Conservation (phyloP, 345 rosid genomes). For the Aquilaria sinensis region DNA sequence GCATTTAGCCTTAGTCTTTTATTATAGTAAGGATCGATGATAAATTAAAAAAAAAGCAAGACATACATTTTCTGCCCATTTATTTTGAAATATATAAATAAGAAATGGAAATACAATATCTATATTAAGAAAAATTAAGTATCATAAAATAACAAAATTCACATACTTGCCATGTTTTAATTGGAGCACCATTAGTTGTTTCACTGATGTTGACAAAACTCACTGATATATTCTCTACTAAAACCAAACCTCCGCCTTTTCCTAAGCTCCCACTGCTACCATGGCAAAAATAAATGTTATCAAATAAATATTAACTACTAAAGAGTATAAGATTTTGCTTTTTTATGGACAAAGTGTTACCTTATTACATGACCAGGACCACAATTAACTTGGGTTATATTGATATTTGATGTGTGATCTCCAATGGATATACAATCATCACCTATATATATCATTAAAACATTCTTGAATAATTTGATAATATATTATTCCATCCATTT, state of each 20-base stretch:
- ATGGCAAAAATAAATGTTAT: no score
- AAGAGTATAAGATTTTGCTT: background rate
- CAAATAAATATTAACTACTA: background rate
- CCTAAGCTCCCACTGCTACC: constrained; percentile 33
- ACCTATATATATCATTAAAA: constrained; percentile 10
- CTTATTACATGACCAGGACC: constrained; percentile 34
- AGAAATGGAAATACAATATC: no score
- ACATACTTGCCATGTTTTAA: constrained; percentile 35
- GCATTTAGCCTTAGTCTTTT: background rate
- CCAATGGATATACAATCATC: constrained; percentile 29
- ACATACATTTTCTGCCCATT: no score
- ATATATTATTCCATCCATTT: no score
- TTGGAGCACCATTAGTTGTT: constrained; percentile 31
- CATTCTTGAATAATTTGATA: no score
- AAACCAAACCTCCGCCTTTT: constrained; percentile 6
- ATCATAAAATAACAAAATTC: no score
- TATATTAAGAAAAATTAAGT: no score
- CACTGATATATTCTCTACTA: constrained; percentile 17
- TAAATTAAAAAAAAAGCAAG: background rate
- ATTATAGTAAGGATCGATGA: no score
- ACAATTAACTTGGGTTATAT: constrained; percentile 9
- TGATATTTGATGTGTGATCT: constrained; percentile 5
- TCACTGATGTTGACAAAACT: constrained; percentile 2
- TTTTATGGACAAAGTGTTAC: background rate
- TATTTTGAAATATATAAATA: no score